Evolutionary conservation across 768 basidiomycete species (phyloP).

Genomic region (Nidularia pulvinata): DNA sequence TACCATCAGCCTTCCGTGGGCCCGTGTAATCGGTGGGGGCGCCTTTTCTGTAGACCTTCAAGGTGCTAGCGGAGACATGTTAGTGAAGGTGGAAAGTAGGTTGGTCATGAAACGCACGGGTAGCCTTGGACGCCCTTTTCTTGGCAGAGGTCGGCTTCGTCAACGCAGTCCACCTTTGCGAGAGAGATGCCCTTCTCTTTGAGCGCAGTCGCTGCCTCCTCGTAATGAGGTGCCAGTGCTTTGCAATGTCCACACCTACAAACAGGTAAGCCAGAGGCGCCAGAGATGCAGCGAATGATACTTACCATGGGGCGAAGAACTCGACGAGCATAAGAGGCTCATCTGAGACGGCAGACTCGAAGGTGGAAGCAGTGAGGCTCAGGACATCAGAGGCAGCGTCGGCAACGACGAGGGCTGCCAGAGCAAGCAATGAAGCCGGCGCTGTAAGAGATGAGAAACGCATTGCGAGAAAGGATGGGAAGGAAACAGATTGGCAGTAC

Average conservation of each 20-base stretch:
- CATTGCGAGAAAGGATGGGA: conserved; percentile 42
- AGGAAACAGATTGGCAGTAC: conserved; percentile 8
- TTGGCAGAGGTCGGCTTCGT: conserved; percentile 90
- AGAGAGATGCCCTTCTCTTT: conserved; percentile 90
- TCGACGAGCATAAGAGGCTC: conserved; percentile 88
- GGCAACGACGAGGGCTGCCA: conserved; percentile 51
- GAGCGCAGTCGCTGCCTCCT: conserved; percentile 90
- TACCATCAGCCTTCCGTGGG: conserved; percentile 93
- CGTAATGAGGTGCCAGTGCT: conserved; percentile 91
- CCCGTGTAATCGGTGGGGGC: conserved; percentile 80
- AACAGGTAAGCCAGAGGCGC: background rate
- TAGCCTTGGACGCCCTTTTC: conserved; percentile 89
- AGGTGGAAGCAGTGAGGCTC: conserved; percentile 67
- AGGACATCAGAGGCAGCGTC: conserved; percentile 80
- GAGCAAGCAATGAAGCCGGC: conserved; percentile 51
- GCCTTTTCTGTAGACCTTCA: conserved; percentile 93
- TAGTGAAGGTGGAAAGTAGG: background rate
- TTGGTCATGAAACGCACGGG: conserved; percentile 58
- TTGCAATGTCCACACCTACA: conserved; percentile 95
- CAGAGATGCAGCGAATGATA: background rate
- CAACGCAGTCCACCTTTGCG: conserved; percentile 98
- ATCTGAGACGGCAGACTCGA: conserved; percentile 61
- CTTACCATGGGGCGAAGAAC: conserved; percentile 90
- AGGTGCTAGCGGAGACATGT: conserved; percentile 48
- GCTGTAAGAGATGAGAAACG: conserved; percentile 58